Percentiles rank a stretch among this genome's conserved stretches.
These are phyloP conservation scores for Tulasnella sp. DNA, from an alignment of 768 basidiomycete genomes.

Conservation along the genomic window DNA sequence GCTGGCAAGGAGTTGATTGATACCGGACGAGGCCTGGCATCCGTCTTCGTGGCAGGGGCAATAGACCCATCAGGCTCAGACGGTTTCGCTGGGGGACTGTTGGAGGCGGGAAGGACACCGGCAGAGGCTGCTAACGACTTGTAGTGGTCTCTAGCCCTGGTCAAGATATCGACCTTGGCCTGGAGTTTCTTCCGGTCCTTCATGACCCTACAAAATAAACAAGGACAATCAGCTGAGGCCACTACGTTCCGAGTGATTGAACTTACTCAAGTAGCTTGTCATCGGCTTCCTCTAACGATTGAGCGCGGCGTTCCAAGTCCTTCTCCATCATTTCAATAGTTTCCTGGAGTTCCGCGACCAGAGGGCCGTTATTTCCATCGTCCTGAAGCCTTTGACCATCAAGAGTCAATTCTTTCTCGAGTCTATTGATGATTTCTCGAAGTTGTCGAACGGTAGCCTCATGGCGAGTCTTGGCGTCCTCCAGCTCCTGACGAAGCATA, in stretches of 20 bases:
- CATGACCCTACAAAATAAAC: not conserved
- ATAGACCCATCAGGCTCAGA: not conserved
- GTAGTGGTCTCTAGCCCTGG: conserved; percentile 40
- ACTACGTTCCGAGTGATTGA: too few species aligned
- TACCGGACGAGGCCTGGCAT: not conserved
- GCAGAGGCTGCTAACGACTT: not conserved
- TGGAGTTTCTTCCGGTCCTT: conserved; percentile 16
- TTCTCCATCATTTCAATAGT: conserved; percentile 1
- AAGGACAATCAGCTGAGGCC: not conserved
- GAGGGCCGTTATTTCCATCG: not conserved
- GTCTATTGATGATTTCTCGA: not conserved
- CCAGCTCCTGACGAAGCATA: not conserved
- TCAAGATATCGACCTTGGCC: conserved; percentile 14
- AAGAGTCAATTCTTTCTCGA: not conserved
- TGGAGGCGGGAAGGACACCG: not conserved
- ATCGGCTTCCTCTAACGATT: not conserved
- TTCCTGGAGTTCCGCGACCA: not conserved
- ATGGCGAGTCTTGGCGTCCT: not conserved
- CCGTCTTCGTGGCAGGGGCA: not conserved
- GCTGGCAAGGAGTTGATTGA: not conserved
- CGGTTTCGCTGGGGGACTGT: not conserved
- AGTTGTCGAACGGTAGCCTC: not conserved
- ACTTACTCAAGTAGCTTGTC: conserved; percentile 5
- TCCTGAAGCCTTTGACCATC: not conserved
- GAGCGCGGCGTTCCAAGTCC: not conserved